A percentile compares a stretch with the other conserved stretches of the same genome.
Conservation (phyloP, 2,329 filamentous ascomycete species). For the Alternaria conjuncta region DNA sequence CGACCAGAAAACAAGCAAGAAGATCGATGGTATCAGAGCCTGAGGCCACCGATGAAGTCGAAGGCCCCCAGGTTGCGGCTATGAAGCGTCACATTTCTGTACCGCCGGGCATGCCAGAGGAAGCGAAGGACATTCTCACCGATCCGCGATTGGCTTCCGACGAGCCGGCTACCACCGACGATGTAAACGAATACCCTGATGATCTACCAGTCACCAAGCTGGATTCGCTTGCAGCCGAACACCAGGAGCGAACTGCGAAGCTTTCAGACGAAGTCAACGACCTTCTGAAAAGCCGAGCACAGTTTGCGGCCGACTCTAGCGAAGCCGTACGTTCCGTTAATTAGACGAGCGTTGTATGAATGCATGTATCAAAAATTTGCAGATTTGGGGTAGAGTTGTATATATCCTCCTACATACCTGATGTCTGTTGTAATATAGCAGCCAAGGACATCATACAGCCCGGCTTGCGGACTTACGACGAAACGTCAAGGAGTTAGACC, state of each 20-base stretch:
- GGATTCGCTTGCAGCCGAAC: background rate
- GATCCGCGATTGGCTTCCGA: constrained; percentile 16
- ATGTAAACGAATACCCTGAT: constrained; percentile 25
- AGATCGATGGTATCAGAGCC: constrained; percentile 5
- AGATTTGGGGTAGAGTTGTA: background rate
- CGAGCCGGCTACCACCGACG: constrained; percentile 8
- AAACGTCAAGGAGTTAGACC: background rate
- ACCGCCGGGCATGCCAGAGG: constrained; percentile 15
- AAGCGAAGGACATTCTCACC: constrained; percentile 22
- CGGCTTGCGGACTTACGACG: background rate
- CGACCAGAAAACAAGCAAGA: constrained; percentile 10
- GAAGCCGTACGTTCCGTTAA: background rate
- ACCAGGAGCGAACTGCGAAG: background rate
- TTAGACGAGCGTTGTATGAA: background rate
- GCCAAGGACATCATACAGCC: background rate
- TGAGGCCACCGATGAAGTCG: background rate
- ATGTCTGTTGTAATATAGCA: background rate
- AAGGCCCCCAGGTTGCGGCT: background rate
- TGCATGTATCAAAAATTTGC: background rate
- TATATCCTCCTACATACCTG: background rate
- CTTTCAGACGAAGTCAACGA: constrained; percentile 1
- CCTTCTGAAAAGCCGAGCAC: background rate
- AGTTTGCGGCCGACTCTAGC: background rate
- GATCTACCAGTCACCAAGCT: constrained; percentile 10
- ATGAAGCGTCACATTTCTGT: constrained; percentile 1